Evolutionary conservation across 768 basidiomycete species (phyloP), one percentile per base, ranked within the genome.

Genomic region (Saitozyma podzolica): DNA sequence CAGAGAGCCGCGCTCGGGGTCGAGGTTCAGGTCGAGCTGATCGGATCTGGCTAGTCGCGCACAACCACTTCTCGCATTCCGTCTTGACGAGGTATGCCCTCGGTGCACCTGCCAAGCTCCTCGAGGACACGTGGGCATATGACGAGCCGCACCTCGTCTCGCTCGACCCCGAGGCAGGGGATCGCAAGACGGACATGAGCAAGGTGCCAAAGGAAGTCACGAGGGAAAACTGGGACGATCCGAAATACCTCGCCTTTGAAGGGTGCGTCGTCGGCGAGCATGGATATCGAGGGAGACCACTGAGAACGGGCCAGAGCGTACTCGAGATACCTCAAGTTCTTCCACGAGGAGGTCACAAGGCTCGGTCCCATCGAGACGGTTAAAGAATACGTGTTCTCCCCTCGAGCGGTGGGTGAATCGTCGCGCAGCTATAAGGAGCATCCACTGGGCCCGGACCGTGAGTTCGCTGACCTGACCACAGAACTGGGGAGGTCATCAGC

Each of bases 41-140:
- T n/a, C 14, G 2, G 6, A 48, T 17, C 6, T 48, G 47, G 3
- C 14, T 45, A 74, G 73, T 62, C 56, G 54, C 56, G 13, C 71
- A 75, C 56, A 75, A 75, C 49, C 73, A 75, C 50, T 64, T 75
- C 51, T 61, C 73, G 29, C 73, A 75, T 56, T 69, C 69, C 14
- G 54, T 69, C 3, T 59, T 75, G 1, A 72, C 73, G 17, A 60
- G 71, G 6, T 75, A 75, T 51, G 63, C 70, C 6, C 63, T 75
- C 13, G 73, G 73, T 7, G 73, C 68, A 19, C 53, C 66, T 0
- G 39, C 70, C 7, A 63, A 66, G 37, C 56, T 68, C 0, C 56
- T 75, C 19, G 48, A 68, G 50, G 68, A 68, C 45, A 67, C 62
- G 9, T 73, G 61, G 58, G 56, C 54, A 48, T 57, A 62, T 20